phyloP scores from a whole-genome alignment of 2,329 filamentous ascomycete species.

The Hysterium pulicare region DNA sequence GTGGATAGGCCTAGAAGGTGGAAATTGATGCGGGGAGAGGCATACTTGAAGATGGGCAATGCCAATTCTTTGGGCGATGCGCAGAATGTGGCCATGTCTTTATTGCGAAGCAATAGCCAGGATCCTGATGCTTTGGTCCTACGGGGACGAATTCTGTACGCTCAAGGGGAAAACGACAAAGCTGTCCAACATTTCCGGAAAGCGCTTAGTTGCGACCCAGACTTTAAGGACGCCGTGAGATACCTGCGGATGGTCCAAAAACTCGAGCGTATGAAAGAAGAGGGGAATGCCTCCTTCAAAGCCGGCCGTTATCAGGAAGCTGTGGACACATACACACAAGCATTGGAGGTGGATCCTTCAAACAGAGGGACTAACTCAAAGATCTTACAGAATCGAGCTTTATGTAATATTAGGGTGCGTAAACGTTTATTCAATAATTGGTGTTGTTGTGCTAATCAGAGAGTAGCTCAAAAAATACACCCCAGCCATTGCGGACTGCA shows the following conservation, averaged over 20 bases:
- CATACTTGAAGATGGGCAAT: slow-evolving; percentile 88
- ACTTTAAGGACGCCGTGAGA: slow-evolving; percentile 84
- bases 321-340: slow-evolving; percentile 78
- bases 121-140: slow-evolving; percentile 93
- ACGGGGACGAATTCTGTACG: slow-evolving; percentile 81
- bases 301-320: slow-evolving; percentile 74
- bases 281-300: slow-evolving; percentile 90
- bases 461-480: slow-evolving; percentile 73
- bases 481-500: slow-evolving; percentile 79
- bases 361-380: slow-evolving; percentile 96
- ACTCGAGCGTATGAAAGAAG: slow-evolving; percentile 87
- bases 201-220: slow-evolving; percentile 85
- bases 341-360: slow-evolving; percentile 76
- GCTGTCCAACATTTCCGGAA: slow-evolving; percentile 89
- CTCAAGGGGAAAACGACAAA: slow-evolving; percentile 91
- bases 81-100: slow-evolving; percentile 83
- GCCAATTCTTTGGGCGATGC: slow-evolving; percentile 86
- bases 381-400: slow-evolving; percentile 86
- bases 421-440: slow-evolving; percentile 7
- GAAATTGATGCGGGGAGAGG: slow-evolving; percentile 88
- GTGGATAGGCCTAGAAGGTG: slow-evolving; percentile 85
- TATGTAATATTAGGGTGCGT: slow-evolving; percentile 67
- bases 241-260: slow-evolving; percentile 88
- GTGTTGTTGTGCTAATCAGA: slow-evolving; percentile 1
- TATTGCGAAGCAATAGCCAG: slow-evolving; percentile 81